Percentiles rank a stretch among this genome's conserved stretches.
phyloP scores from a whole-genome alignment of 306 rosid genomes.

The Phaseolus lunatus region DNA sequence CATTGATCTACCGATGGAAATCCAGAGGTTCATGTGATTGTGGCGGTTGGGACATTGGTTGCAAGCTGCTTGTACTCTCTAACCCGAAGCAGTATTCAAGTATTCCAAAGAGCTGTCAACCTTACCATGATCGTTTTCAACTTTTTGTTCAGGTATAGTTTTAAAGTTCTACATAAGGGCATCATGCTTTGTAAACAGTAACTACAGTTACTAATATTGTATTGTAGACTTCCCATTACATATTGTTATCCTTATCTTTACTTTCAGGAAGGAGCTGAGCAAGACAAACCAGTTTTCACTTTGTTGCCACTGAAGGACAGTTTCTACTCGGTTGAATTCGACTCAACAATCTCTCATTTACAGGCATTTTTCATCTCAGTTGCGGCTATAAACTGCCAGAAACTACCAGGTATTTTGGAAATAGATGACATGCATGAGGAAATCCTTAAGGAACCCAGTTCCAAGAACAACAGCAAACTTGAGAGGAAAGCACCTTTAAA shows the following conservation, averaged over 20 bases:
- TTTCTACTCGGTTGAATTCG: slow-evolving; percentile 67
- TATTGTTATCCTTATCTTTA: slow-evolving; percentile 4
- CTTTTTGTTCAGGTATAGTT: slow-evolving; percentile 72
- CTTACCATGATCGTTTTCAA: slow-evolving; percentile 53
- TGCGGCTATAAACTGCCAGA: slow-evolving; percentile 60
- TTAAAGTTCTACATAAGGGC: slow-evolving; percentile 27
- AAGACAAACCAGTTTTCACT: slow-evolving; percentile 64
- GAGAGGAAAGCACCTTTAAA: slow-evolving; percentile 58
- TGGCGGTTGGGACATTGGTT: slow-evolving; percentile 97
- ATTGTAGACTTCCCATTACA: slow-evolving; percentile 29
- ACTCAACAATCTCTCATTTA: slow-evolving; percentile 64
- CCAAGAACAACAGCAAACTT: slow-evolving; percentile 41
- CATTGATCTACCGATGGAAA: slow-evolving; percentile 78
- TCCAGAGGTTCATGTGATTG: slow-evolving; percentile 89
- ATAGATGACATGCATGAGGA: slow-evolving; percentile 49
- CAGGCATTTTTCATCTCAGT: slow-evolving; percentile 91
- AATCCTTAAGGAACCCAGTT: slow-evolving; percentile 46
- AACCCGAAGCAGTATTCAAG: slow-evolving; percentile 51
- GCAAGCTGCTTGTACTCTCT: slow-evolving; percentile 77
- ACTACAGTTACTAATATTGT: background rate
- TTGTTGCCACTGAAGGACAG: slow-evolving; percentile 73
- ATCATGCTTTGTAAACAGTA: too few species aligned
- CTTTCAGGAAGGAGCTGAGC: slow-evolving; percentile 69
- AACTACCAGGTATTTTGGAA: slow-evolving; percentile 50
- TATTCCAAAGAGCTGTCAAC: slow-evolving; percentile 38